Conservation (phyloP, 495 filamentous ascomycete species). For the Talaromyces wortmannii region DNA sequence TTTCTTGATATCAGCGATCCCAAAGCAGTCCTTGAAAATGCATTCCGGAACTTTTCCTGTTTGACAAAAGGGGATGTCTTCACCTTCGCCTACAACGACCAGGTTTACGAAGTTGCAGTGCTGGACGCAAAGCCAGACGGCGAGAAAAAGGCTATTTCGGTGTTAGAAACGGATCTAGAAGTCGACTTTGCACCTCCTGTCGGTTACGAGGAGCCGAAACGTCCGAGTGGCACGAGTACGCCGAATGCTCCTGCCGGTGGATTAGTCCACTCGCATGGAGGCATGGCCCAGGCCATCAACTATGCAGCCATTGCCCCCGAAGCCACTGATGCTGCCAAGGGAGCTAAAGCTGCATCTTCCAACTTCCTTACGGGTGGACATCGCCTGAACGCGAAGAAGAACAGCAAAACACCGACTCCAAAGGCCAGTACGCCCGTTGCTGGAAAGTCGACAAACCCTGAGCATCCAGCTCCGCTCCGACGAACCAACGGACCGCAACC, state of each 20-base stretch:
- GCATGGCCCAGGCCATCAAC: conserved; percentile 96
- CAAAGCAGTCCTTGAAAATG: conserved; percentile 95
- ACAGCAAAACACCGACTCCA: conserved; percentile 68
- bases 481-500: conserved; percentile 78
- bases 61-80: conserved; percentile 89
- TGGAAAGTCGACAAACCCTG: conserved; percentile 55
- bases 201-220: conserved; percentile 79
- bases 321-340: conserved; percentile 51
- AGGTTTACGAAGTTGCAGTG: conserved; percentile 84
- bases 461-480: conserved; percentile 34
- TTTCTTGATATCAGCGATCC: conserved; percentile 97
- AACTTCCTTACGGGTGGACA: conserved; percentile 75
- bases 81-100: conserved; percentile 91
- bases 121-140: conserved; percentile 83
- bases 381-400: conserved; percentile 72
- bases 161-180: conserved; percentile 88
- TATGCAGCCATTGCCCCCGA: conserved; percentile 89
- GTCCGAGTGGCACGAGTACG: conserved; percentile 55
- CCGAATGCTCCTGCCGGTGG: conserved; percentile 60
- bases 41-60: conserved; percentile 90
- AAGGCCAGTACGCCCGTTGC: conserved; percentile 76
- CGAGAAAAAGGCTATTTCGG: conserved; percentile 72
- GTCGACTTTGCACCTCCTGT: conserved; percentile 94
- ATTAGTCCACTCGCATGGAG: conserved; percentile 71
- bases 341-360: conserved; percentile 60